These are phyloP conservation scores for Phaeosphaeriaceae sp. DNA, from an alignment of 2,329 filamentous ascomycete species.

Conservation along the genomic window DNA sequence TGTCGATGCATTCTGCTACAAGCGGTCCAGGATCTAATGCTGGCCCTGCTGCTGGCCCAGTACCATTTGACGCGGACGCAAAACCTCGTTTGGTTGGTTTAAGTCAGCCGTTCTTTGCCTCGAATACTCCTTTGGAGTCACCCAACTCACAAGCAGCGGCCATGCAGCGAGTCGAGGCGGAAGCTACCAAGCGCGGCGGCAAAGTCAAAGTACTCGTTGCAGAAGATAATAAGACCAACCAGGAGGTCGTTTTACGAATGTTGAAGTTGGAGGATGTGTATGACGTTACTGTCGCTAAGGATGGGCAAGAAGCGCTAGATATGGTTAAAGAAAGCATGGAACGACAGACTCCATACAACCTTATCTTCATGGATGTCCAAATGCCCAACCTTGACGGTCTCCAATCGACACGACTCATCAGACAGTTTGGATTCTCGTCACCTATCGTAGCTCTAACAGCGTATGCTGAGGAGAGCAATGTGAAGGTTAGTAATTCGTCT, in stretches of 20 bases:
- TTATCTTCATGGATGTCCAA: constrained; percentile 95
- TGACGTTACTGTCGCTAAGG: constrained; percentile 84
- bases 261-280: constrained; percentile 79
- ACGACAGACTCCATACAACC: constrained; percentile 73
- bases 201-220: constrained; percentile 85
- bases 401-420: constrained; percentile 83
- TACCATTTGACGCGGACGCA: constrained; percentile 63
- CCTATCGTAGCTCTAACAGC: constrained; percentile 92
- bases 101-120: constrained; percentile 79
- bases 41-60: constrained; percentile 34
- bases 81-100: constrained; percentile 83
- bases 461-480: constrained; percentile 88
- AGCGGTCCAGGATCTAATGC: constrained; percentile 28
- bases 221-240: constrained; percentile 70
- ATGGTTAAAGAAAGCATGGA: constrained; percentile 84
- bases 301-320: constrained; percentile 80
- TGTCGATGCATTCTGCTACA: constrained; percentile 41
- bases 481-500: constrained; percentile 67
- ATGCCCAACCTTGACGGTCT: constrained; percentile 94
- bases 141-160: constrained; percentile 68
- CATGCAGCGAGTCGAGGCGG: constrained; percentile 69
- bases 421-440: constrained; percentile 82
- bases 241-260: constrained; percentile 63
- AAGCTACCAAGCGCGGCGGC: constrained; percentile 60
- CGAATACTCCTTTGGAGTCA: constrained; percentile 54